Base-by-base conservation (phyloP, 805 yeast genomes). In the Schizosaccharomyces lindneri region DNA sequence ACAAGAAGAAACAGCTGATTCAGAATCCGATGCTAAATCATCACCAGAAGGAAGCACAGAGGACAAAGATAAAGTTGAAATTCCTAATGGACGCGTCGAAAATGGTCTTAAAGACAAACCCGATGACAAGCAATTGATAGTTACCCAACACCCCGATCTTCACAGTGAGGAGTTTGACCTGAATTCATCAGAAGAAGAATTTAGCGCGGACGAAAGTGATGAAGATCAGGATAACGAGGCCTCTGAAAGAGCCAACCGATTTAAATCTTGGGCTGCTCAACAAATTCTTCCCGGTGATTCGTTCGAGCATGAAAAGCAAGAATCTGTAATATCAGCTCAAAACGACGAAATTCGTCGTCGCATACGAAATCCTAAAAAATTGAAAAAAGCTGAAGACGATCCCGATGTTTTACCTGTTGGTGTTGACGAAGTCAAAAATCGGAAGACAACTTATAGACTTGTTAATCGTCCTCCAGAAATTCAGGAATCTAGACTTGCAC, bases 211-310 rank as follows among this genome's bases (percentile, higher is more conserved):
- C 1, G 62, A 43, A 3, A 63, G 48, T 7, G 66, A 48, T 27
- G 71, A 69, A 41, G 78, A 74, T 17, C 64, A 55, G 3, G 66
- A 77, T 77, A 51, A 72, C 74, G 46, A 82, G 76, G 64, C 62
- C 5, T 48, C 72, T 51, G 69, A 75, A 39, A 73, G 72, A 57
- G 90, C 87, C 0, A 75, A 76, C 46, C 78, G 81, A 19, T 93
- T 93, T 75, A 86, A 85, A 71, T 79, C 79, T 21, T 93, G 98
- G 97, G 96, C 96, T 0, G 85, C 83, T 65, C 72, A 77, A 43
- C 85, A 85, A 67, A 79, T 82, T 3, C 80, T 83, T 63, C 86
- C 81, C 65, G 87, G 85, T 0, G 75, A 27, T 11, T 24, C 55
- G 11, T 24, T 48, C 17, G 55, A 21, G 55, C 27, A 21, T 21